Percentiles rank a stretch among this genome's conserved stretches.
Conservation (phyloP, 768 basidiomycete genomes). For the Chlorophyllum brunneum region DNA sequence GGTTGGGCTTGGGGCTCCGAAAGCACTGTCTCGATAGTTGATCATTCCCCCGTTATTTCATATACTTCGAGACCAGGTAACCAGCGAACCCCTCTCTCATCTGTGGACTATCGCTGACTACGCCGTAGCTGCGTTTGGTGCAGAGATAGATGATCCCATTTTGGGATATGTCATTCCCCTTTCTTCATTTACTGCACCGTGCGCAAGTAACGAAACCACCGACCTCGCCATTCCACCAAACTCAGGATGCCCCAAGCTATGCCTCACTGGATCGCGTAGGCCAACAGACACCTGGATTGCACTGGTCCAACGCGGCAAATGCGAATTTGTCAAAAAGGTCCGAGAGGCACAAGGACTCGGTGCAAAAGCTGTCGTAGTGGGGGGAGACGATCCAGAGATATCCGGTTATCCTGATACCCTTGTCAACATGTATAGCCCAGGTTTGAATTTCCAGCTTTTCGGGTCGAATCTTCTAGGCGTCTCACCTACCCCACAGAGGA, state of each 20-base stretch:
- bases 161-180: constrained; percentile 71
- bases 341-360: constrained; percentile 69
- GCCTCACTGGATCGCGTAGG: constrained; percentile 46
- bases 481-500: constrained; percentile 50
- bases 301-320: constrained; percentile 83
- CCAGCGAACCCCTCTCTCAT: not conserved
- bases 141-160: constrained; percentile 62
- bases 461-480: constrained; percentile 9
- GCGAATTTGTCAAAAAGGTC: constrained; percentile 90
- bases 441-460: constrained; percentile 34
- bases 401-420: constrained; percentile 71
- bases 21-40: constrained; percentile 71
- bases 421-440: constrained; percentile 91
- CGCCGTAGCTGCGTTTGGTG: constrained; percentile 64
- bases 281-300: constrained; percentile 87
- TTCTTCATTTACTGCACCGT: constrained; percentile 58
- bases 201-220: constrained; percentile 31
- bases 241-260: constrained; percentile 67
- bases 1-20: constrained; percentile 69
- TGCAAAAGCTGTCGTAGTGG: constrained; percentile 88
- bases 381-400: constrained; percentile 67
- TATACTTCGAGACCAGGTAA: constrained; percentile 65
- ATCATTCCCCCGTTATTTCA: constrained; percentile 64
- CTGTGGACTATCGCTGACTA: not conserved
- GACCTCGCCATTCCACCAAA: constrained; percentile 30